Conservation (phyloP, 352 stramenopile species). For the Phytopythium cucurbitacearum region DNA sequence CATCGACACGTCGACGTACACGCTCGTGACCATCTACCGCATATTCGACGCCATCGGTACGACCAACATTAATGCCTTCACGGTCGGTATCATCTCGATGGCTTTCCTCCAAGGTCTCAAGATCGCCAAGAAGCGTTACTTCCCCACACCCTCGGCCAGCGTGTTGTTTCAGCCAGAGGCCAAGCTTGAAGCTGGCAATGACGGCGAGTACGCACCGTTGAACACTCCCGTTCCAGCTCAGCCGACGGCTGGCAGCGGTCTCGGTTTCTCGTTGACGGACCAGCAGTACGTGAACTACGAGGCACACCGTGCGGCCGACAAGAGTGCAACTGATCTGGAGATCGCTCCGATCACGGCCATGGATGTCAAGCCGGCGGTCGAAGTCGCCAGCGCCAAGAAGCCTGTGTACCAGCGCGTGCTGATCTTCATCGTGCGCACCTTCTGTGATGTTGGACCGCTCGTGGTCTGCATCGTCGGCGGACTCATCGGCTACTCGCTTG, state of each 20-base stretch:
- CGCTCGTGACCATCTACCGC: conserved; percentile 51
- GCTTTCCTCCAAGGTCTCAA: conserved; percentile 39
- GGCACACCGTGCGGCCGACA: conserved; percentile 2
- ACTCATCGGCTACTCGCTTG: conserved; percentile 35
- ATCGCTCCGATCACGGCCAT: no score
- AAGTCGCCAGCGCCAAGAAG: no score
- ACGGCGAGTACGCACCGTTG: not conserved
- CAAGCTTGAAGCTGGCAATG: not conserved
- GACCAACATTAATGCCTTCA: conserved; percentile 68
- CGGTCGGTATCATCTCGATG: conserved; percentile 57
- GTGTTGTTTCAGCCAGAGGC: conserved; percentile 19
- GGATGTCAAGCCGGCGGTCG: no score
- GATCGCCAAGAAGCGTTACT: conserved; percentile 37
- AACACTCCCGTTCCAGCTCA: conserved; percentile 1
- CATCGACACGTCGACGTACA: conserved; percentile 33
- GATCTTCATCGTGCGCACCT: conserved; percentile 31
- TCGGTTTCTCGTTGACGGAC: conserved; percentile 35
- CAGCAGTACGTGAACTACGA: conserved; percentile 41
- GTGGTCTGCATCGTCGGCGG: conserved; percentile 71
- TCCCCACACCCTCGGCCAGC: conserved; percentile 20
- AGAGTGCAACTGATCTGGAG: no score
- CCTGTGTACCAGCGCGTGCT: conserved; percentile 1
- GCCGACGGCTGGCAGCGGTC: conserved; percentile 14
- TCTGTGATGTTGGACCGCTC: conserved; percentile 63
- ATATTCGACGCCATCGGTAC: conserved; percentile 49